Base-by-base conservation (phyloP, 2,329 filamentous ascomycete species). In the Talaromyces sp. region DNA sequence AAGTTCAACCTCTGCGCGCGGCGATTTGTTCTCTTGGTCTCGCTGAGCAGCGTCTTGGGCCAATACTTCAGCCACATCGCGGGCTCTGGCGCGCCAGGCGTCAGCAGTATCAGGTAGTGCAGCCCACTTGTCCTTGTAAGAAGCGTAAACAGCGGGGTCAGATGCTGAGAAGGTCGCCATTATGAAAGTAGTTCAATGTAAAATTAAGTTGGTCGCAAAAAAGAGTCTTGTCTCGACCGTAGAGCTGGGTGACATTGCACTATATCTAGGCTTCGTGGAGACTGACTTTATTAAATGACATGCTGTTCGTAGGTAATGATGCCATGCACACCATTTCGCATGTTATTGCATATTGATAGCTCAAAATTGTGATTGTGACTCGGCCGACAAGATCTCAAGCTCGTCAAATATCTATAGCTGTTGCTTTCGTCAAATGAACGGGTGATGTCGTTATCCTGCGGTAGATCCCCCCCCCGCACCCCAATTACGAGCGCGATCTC, bases 21-120 rank as follows among this genome's bases (percentile, higher is more conserved):
- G 81, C 1, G 79, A 77, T 55, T 80, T 82, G 56, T 82, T 79
- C 51, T 80, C 80, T 41, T 75, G 73, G 43, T 83, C 80, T 47
- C 81, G 65, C 37, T 73, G 62, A 1, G 71, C 71, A 0, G 75
- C 80, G 62, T 83, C 80, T n/a, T 69, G 59, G 8, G 74, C 72
- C 1, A 83, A 70, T n/a, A 82, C 76, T 8, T 75, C 68, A 3
- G 78, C 71, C 3, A 83, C 80, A 24, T 77, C 71, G n/a, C 69
- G 68, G 6, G 80, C 80, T 40, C 81, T 73, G 3, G 67, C 62
- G 7, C 82, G 57, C 81, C 81, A 83, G 51, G 60, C 73, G 14
- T 71, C 66, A 13, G 74, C 64, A 4, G 70, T 72, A 35, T 68
- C 57, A 2, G 80, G 80, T 0, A 64, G 58, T 2, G 66, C 54